Evolutionary conservation across 345 rosid species (phyloP).

Genomic region (Rhizophora mangle): DNA sequence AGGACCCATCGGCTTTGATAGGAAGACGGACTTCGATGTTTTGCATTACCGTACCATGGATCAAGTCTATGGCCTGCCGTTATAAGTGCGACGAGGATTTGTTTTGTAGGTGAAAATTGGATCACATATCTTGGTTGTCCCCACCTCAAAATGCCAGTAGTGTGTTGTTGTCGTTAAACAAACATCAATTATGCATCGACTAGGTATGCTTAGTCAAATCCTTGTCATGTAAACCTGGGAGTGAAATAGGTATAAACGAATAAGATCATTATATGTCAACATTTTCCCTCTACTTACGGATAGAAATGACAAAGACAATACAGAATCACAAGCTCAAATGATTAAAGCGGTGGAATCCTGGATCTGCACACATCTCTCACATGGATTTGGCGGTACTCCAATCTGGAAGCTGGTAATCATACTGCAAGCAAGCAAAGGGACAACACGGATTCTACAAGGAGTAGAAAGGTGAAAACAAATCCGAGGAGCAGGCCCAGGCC

Average conservation of each 20-base stretch:
- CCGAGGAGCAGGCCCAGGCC: slow-evolving; percentile 33
- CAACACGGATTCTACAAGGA: slow-evolving; percentile 7
- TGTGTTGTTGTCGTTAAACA: background rate
- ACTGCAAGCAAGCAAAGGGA: background rate
- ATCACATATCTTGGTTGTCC: slow-evolving; percentile 20
- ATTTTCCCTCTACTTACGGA: background rate
- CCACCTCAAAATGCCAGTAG: slow-evolving; percentile 19
- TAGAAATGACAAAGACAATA: background rate
- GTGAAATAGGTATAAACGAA: too few species aligned
- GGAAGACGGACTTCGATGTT: too few species aligned
- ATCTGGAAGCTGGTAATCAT: background rate
- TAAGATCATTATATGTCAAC: too few species aligned
- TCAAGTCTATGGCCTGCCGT: background rate
- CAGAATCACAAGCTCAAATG: background rate
- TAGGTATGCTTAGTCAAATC: background rate
- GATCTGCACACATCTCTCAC: background rate
- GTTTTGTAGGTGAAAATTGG: slow-evolving; percentile 11
- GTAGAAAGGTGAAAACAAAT: slow-evolving; percentile 9
- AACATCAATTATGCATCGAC: background rate
- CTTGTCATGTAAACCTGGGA: too few species aligned
- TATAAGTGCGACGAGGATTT: background rate
- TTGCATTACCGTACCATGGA: background rate
- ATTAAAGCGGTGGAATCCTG: background rate
- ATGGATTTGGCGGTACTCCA: background rate
- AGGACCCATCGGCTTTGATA: too few species aligned